phyloP scores from a whole-genome alignment of 257 asterid genomes.

The Solanum habrochaites region DNA sequence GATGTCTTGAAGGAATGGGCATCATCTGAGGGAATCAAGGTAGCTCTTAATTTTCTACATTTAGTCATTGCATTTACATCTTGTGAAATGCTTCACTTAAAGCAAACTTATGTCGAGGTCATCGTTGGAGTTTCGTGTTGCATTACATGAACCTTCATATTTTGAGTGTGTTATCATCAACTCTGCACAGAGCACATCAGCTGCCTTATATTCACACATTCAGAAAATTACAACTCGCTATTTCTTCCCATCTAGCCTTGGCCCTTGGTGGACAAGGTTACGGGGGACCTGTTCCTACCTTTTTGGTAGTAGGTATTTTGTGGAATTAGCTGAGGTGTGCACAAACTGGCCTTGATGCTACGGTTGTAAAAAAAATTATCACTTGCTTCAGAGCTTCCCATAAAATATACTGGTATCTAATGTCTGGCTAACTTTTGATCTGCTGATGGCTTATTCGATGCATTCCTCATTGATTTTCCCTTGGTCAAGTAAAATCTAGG shows the following conservation, averaged over 20 bases:
- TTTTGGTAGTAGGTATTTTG: not conserved
- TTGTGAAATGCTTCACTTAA: not conserved
- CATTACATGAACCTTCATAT: not conserved
- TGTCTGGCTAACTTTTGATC: not conserved
- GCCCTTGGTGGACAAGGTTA: not conserved
- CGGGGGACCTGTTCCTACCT: not conserved
- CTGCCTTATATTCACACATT: not conserved
- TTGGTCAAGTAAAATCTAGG: not conserved
- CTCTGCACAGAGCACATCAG: not conserved
- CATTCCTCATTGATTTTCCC: not conserved
- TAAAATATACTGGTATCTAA: not conserved
- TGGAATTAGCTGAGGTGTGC: not conserved
- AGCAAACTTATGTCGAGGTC: not conserved
- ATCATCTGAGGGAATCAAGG: slow-evolving; percentile 74
- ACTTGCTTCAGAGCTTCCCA: not conserved
- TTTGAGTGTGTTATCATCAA: not conserved
- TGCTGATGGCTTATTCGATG: not conserved
- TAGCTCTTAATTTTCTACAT: slow-evolving; percentile 8
- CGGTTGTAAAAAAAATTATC: not conserved
- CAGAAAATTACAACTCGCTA: not conserved
- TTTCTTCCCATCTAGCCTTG: not conserved
- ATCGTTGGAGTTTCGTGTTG: not conserved
- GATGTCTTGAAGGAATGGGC: slow-evolving; percentile 86
- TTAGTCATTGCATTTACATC: not conserved
- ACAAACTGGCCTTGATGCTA: not conserved